Percentiles rank a stretch among this genome's conserved stretches.
Evolutionary conservation across 495 filamentous ascomycete genomes (phyloP).

Genomic region (Wilcoxina mikolae): DNA sequence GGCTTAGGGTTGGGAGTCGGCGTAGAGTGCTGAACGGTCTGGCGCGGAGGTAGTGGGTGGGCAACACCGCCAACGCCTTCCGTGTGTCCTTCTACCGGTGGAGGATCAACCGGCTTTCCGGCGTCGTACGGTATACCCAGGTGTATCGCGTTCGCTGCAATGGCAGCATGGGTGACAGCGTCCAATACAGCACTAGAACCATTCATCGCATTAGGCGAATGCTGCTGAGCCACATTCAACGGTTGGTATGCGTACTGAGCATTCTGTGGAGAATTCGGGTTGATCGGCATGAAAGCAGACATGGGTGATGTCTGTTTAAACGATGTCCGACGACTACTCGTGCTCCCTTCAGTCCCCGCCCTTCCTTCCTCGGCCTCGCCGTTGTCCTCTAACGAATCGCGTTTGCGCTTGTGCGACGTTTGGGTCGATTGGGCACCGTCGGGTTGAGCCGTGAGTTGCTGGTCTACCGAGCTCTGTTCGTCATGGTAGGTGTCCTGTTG

Average conservation of each 20-base stretch:
- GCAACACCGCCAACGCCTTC: conserved; percentile 21
- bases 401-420: conserved; percentile 27
- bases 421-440: conserved; percentile 21
- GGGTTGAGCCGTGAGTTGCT: conserved; percentile 21
- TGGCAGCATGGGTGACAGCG: conserved; percentile 22
- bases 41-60: conserved; percentile 8
- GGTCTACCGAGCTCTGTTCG: conserved; percentile 24
- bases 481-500: conserved; percentile 28
- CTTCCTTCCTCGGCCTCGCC: conserved; percentile 25
- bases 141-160: conserved; percentile 27
- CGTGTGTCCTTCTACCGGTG: conserved; percentile 21
- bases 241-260: conserved; percentile 21
- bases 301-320: conserved; percentile 27
- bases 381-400: conserved; percentile 27
- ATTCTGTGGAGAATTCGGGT: conserved; percentile 23
- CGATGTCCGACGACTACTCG: conserved; percentile 22
- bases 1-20: conserved; percentile 46
- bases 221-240: conserved; percentile 19
- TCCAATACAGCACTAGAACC: conserved; percentile 19
- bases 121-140: conserved; percentile 20
- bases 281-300: conserved; percentile 27
- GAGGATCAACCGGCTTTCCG: conserved; percentile 19
- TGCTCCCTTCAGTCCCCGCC: conserved; percentile 23
- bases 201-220: conserved; percentile 21
- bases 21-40: conserved; percentile 16